Base-by-base conservation (phyloP, 2,329 filamentous ascomycete species). In the Penicillium italicum region DNA sequence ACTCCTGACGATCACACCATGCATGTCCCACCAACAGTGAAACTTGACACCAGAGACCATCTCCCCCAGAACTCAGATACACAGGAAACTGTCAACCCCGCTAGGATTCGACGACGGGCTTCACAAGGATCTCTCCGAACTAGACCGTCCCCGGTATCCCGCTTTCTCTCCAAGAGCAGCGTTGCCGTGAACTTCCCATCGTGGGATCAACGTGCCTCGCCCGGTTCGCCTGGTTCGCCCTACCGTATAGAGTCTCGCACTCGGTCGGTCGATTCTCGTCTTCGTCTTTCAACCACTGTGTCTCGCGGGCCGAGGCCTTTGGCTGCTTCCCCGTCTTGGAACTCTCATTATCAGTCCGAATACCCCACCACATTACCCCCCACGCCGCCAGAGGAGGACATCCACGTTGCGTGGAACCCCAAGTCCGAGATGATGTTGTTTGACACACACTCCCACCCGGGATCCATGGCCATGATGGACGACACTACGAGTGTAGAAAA, bases 141-240 rank as follows among this genome's bases (percentile, higher is more conserved):
- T 20, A 69, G 66, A 57, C 69, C 70, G 2, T 73, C 72, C 5
- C 56, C 68, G 10, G 66, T 72, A 31, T 72, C 72, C 41, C 71
- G 71, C 9, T 71, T 73, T 34, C 58, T 74, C 1, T 69, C 72
- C 37, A 73, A 69, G 52, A 68, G 67, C 47, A 74, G 62, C 56
- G 65, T 64, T 5, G 65, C 70, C 33, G 69, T 84, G 38, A 78
- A 80, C 50, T 74, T 84, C 16, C 81, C 80, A 5, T 80, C 80
- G 2, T 82, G 83, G 63, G 76, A 82, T 53, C 70, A 75, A 18
- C 72, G 82, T 43, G 60, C 68, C 7, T 58, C 64, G 22, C 59
- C 67, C 5, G 64, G 64, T 43, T 59, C 63, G 16, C 54, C 67
- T 4, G 66, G 64, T 45, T 59, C 63, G 28, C 55, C 66, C 24